phyloP scores from a whole-genome alignment of 371 early-diverging fungal species.

The Smittium mucronatum region DNA sequence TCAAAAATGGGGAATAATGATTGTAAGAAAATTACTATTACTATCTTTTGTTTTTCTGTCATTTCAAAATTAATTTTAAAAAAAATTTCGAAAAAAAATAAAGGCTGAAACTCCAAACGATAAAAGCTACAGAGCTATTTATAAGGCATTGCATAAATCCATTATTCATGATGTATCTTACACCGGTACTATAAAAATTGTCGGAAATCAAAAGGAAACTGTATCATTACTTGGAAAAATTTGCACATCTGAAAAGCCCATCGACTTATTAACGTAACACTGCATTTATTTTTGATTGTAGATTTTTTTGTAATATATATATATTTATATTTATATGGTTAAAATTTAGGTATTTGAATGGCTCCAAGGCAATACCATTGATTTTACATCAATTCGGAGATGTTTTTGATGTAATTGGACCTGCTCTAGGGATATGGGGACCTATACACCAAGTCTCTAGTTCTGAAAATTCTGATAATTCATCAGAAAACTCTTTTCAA shows the following conservation, averaged over 20 bases:
- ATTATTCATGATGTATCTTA: constrained; percentile 77
- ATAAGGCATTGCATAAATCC: constrained; percentile 54
- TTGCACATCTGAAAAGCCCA: background rate
- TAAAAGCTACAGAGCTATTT: constrained; percentile 60
- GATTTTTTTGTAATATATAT: constrained; percentile 3
- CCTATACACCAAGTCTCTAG: background rate
- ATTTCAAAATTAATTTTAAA: background rate
- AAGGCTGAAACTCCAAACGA: constrained; percentile 62
- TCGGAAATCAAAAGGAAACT: constrained; percentile 40
- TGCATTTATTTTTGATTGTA: background rate
- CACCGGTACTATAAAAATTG: constrained; percentile 50
- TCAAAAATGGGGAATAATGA: constrained; percentile 61
- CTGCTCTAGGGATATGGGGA: constrained; percentile 26
- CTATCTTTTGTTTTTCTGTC: background rate
- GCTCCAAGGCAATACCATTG: constrained; percentile 3
- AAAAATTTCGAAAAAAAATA: constrained; percentile 23
- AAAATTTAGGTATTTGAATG: constrained; percentile 4
- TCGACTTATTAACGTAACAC: background rate
- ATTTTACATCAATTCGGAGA: constrained; percentile 2
- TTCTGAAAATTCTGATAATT: background rate
- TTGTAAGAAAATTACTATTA: constrained; percentile 8
- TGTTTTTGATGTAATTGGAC: constrained; percentile 17
- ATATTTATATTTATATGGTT: no score
- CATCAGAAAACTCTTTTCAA: background rate
- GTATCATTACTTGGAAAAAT: constrained; percentile 36